Evolutionary conservation across 2,329 filamentous ascomycete species (phyloP), one percentile per base, ranked within the genome.

Genomic region (Fusarium veterinarium): DNA sequence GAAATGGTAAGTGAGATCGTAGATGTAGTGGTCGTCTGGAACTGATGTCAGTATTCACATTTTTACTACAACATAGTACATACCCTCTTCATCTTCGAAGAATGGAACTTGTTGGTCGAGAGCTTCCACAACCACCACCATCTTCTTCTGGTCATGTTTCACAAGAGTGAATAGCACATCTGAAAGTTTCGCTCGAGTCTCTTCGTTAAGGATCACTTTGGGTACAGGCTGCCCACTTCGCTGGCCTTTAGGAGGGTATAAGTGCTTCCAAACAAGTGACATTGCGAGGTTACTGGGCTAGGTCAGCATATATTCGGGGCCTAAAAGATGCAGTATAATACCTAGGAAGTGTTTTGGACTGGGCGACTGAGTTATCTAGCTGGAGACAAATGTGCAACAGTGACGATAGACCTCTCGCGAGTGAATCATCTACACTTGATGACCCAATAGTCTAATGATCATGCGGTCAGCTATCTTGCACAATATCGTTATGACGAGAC

Each of bases 1-100:
- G 69, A 93, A 92, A 51, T 85, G 81, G 77, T 86, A 88, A 8
- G 83, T 83, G 7, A 92, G 83, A 1, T 93, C 89, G 69, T 91
- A 91, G 19, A 86, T 84, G 74, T 92, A 92, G 11, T 87, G 85
- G 56, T 86, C 84, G 40, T 82, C 80, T 79, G 23, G 25, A 25
- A 38, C 33, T 44, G 8, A 12, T 60, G 49, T 76, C 42, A 78
- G 71, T 49, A 40, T 28, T 51, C 51, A 53, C 31, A 30, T 33
- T 33, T 35, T 41, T 58, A 42, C n/a, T 37, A 40, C 13, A 30
- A 28, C 28, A 28, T 12, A 67, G n/a, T 19, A 82, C 83, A 41
- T 71, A 79, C 83, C 83, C 28, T 85, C 83, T 2, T 82, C 79
- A 6, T 76, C 70, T 17, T 64, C 45, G 41, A 83, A 86, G 48